phyloP scores from a whole-genome alignment of 441 rosid genomes.

The Croton setiger region DNA sequence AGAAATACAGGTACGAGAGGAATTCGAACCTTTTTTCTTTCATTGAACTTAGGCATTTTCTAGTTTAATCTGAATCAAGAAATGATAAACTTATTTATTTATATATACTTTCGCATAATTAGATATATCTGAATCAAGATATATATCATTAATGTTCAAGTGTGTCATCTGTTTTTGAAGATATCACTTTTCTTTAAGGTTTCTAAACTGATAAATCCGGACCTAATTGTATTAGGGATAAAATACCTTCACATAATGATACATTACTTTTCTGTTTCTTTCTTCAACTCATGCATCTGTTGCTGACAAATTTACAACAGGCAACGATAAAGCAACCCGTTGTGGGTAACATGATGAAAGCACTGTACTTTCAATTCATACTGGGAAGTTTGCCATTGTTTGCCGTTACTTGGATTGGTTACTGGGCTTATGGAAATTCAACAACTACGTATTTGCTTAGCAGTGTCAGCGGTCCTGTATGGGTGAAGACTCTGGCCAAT shows the following conservation, averaged over 20 bases:
- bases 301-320: conserved; percentile 30
- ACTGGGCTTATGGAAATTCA: conserved; percentile 91
- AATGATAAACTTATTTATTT: not conserved
- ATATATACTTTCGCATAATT: not conserved
- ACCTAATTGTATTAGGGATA: not conserved
- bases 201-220: not conserved
- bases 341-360: conserved; percentile 76
- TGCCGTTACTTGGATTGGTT: conserved; percentile 70
- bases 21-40: conserved; percentile 9
- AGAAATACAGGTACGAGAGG: conserved; percentile 70
- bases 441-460: conserved; percentile 69
- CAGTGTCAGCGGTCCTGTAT: conserved; percentile 65
- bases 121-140: not conserved
- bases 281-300: not conserved
- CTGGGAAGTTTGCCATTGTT: conserved; percentile 70
- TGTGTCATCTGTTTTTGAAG: not conserved
- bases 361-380: conserved; percentile 80
- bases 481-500: conserved; percentile 79
- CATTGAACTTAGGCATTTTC: not conserved
- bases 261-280: not conserved
- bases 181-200: not conserved
- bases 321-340: conserved; percentile 86
- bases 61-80: not conserved
- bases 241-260: not conserved
- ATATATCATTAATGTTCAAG: not conserved